Evolutionary conservation across 441 rosid genomes (phyloP).

Genomic region (Pelargonium citronellum): DNA sequence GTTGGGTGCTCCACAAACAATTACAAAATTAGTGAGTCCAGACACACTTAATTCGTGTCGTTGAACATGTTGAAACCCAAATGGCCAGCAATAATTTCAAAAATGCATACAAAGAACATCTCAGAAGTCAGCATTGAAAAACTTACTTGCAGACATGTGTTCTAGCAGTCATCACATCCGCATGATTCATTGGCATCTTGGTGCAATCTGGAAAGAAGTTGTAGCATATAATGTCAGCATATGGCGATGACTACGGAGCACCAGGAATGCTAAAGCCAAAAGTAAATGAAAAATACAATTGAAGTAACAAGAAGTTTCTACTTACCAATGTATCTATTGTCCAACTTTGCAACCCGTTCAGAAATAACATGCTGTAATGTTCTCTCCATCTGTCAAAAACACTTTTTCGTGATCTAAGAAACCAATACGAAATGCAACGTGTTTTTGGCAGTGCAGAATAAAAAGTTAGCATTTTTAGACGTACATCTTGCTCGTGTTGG

Average conservation of each 20-base stretch:
- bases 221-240: slow-evolving; percentile 3
- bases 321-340: slow-evolving; percentile 71
- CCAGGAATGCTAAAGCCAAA: background rate
- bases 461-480: slow-evolving; percentile 6
- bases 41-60: too few relatives aligned
- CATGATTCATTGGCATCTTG: slow-evolving; percentile 67
- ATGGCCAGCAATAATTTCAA: too few relatives aligned
- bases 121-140: background rate
- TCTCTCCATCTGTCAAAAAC: slow-evolving; percentile 55
- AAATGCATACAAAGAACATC: background rate
- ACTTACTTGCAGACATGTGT: slow-evolving; percentile 79
- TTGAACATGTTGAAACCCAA: too few relatives aligned
- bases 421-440: slow-evolving; percentile 15
- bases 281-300: background rate
- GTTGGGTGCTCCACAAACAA: too few relatives aligned
- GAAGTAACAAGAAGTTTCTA: slow-evolving; percentile 4
- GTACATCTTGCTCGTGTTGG: slow-evolving; percentile 80
- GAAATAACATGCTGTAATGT: slow-evolving; percentile 59
- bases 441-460: background rate
- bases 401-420: slow-evolving; percentile 66
- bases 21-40: too few relatives aligned
- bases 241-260: background rate
- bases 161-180: slow-evolving; percentile 56
- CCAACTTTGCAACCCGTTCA: slow-evolving; percentile 58
- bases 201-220: slow-evolving; percentile 48